A percentile compares a stretch with the other conserved stretches of the same genome.
Conservation (phyloP, 331 rosid genomes). For the Malus hybrid region DNA sequence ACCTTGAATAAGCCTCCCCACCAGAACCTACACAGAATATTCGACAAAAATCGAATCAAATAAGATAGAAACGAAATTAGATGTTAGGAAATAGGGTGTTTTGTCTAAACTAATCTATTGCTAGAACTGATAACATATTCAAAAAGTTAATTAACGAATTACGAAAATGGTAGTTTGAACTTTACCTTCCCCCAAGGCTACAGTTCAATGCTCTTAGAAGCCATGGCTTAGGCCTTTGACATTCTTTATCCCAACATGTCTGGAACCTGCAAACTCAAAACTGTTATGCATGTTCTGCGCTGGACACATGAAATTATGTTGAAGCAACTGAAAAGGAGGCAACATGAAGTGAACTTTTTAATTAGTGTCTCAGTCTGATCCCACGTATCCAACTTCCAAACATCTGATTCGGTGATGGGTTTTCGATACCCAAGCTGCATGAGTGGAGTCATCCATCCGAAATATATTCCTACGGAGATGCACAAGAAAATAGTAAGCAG, state of each 20-base stretch:
- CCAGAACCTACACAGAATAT: slow-evolving; percentile 67
- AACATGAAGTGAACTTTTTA: slow-evolving; percentile 36
- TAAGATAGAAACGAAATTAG: not conserved
- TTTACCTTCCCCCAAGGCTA: slow-evolving; percentile 79
- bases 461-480: slow-evolving; percentile 49
- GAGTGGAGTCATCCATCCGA: slow-evolving; percentile 86
- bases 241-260: slow-evolving; percentile 62
- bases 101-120: not conserved
- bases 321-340: slow-evolving; percentile 4
- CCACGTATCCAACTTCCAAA: slow-evolving; percentile 89
- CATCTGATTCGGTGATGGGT: slow-evolving; percentile 66
- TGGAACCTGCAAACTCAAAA: slow-evolving; percentile 48
- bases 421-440: slow-evolving; percentile 72
- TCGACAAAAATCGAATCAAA: slow-evolving; percentile 17
- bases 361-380: slow-evolving; percentile 57
- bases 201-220: slow-evolving; percentile 72
- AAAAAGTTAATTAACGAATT: not conserved
- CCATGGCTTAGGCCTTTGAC: slow-evolving; percentile 58
- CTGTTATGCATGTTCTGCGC: slow-evolving; percentile 1
- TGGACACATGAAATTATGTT: slow-evolving; percentile 3
- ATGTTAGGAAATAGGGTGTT: not conserved
- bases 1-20: slow-evolving; percentile 78
- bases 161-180: not conserved
- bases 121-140: not conserved
- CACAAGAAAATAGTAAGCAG: slow-evolving; percentile 8